A percentile compares a stretch with the other conserved stretches of the same genome.
phyloP scores from a whole-genome alignment of 2,329 filamentous ascomycete species.

The Colletotrichum sp. region DNA sequence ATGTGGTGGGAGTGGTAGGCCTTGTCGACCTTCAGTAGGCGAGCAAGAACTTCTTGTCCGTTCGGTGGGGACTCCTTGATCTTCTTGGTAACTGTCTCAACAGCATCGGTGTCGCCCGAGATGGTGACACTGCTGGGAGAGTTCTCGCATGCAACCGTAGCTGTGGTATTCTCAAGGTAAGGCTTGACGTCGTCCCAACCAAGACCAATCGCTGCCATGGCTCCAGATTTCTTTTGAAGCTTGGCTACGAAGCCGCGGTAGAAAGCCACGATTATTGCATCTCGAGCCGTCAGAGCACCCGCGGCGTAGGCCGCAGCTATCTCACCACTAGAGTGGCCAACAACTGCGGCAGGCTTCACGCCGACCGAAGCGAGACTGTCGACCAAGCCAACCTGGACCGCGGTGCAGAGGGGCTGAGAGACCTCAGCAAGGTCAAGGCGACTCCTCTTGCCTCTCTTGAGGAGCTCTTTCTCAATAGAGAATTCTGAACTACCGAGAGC shows the following conservation, averaged over 20 bases:
- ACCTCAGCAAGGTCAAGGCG: constrained; percentile 19
- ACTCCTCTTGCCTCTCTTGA: neutral
- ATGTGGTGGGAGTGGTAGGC: constrained; percentile 43
- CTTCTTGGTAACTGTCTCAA: constrained; percentile 26
- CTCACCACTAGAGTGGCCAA: constrained; percentile 50
- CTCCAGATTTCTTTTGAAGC: constrained; percentile 23
- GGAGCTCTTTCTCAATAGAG: constrained; percentile 23
- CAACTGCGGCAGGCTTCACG: constrained; percentile 34
- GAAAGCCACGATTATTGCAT: constrained; percentile 42
- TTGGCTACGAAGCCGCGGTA: constrained; percentile 35
- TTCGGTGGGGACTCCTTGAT: constrained; percentile 29
- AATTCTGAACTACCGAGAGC: neutral
- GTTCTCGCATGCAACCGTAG: constrained; percentile 33
- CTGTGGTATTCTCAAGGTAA: constrained; percentile 26
- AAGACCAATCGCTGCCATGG: constrained; percentile 46
- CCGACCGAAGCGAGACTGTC: constrained; percentile 36
- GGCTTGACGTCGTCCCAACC: constrained; percentile 30
- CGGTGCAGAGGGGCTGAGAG: constrained; percentile 23
- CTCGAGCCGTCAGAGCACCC: constrained; percentile 34
- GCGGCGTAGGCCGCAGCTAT: constrained; percentile 49
- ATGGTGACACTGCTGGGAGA: constrained; percentile 33
- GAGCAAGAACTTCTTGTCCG: constrained; percentile 28
- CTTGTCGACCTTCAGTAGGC: constrained; percentile 39
- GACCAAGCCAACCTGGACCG: constrained; percentile 44
- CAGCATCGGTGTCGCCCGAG: constrained; percentile 20